Percentiles rank a stretch among this genome's conserved stretches.
phyloP scores from a whole-genome alignment of 768 basidiomycete genomes.

The Naematelia encephala region DNA sequence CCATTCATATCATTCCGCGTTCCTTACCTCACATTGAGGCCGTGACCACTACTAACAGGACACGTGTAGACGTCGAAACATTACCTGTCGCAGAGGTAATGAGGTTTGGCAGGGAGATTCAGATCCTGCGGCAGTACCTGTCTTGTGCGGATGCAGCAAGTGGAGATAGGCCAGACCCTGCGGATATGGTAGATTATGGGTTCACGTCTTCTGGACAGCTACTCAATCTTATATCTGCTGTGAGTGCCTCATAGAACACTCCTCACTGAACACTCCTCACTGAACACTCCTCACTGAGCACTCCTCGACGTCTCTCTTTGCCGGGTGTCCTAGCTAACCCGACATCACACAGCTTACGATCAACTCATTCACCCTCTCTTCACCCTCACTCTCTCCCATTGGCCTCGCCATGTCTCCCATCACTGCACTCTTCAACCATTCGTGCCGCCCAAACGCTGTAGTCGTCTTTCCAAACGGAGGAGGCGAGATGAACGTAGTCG shows the following conservation, averaged over 20 bases:
- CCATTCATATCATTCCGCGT: too few species aligned
- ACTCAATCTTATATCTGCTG: conserved; percentile 46
- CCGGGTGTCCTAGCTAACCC: background rate
- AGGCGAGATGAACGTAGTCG: conserved; percentile 63
- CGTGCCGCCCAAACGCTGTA: conserved; percentile 63
- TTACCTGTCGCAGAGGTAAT: conserved; percentile 31
- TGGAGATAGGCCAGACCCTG: conserved; percentile 7
- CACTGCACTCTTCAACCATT: conserved; percentile 77
- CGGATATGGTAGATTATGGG: conserved; percentile 32
- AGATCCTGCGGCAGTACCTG: conserved; percentile 45
- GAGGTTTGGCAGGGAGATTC: conserved; percentile 34
- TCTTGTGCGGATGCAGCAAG: conserved; percentile 19
- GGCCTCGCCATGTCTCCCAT: conserved; percentile 80
- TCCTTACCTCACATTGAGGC: background rate
- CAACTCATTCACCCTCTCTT: conserved; percentile 84
- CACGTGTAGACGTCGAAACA: conserved; percentile 64
- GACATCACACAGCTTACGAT: conserved; percentile 66
- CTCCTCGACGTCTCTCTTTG: too few species aligned
- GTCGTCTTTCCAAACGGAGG: conserved; percentile 77
- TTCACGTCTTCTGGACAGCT: conserved; percentile 28
- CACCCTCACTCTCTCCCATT: conserved; percentile 71
- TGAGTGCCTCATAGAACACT: too few species aligned
- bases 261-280: background rate
- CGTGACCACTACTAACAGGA: conserved; percentile 55
- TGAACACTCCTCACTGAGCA: background rate